Percentiles rank a stretch among this genome's conserved stretches.
Evolutionary conservation across 768 basidiomycete species (phyloP).

Genomic region (Roridomyces roridus): DNA sequence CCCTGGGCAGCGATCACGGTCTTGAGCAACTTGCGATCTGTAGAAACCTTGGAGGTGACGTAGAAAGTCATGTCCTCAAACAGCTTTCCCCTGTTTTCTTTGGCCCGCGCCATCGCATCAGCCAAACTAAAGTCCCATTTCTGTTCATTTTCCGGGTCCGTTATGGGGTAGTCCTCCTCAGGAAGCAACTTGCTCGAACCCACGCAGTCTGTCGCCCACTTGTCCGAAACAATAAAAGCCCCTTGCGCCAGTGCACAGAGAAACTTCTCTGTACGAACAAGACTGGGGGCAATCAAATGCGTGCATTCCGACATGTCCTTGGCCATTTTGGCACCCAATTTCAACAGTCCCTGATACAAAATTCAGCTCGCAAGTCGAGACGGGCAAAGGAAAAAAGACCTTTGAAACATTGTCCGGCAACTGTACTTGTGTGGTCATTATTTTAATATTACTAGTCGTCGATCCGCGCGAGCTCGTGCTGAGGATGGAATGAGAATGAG

Average conservation of each 20-base stretch:
- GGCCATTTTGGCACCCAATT: conserved; percentile 71
- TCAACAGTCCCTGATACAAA: conserved; percentile 55
- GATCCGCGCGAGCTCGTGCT: conserved; percentile 7
- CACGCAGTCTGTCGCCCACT: conserved; percentile 61
- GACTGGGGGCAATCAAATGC: conserved; percentile 71
- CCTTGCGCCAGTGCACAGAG: conserved; percentile 73
- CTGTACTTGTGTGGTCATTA: conserved; percentile 74
- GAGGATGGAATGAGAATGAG: not conserved
- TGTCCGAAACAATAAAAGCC: conserved; percentile 65
- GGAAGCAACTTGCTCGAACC: conserved; percentile 27
- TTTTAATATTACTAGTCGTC: conserved; percentile 41
- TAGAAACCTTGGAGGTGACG: conserved; percentile 67
- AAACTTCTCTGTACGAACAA: conserved; percentile 90
- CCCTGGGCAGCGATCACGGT: conserved; percentile 74
- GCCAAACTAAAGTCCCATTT: conserved; percentile 71
- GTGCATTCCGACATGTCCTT: conserved; percentile 73
- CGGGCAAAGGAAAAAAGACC: conserved; percentile 44
- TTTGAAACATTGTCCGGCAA: conserved; percentile 64
- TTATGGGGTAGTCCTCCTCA: conserved; percentile 62
- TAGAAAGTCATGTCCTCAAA: conserved; percentile 77
- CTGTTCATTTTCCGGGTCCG: conserved; percentile 66
- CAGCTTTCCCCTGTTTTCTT: conserved; percentile 55
- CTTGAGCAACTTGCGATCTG: conserved; percentile 67
- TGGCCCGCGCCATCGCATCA: conserved; percentile 66
- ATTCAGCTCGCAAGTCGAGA: not conserved